phyloP scores from a whole-genome alignment of 192 early-diverging fungal species.

The Linnemannia hyalina region DNA sequence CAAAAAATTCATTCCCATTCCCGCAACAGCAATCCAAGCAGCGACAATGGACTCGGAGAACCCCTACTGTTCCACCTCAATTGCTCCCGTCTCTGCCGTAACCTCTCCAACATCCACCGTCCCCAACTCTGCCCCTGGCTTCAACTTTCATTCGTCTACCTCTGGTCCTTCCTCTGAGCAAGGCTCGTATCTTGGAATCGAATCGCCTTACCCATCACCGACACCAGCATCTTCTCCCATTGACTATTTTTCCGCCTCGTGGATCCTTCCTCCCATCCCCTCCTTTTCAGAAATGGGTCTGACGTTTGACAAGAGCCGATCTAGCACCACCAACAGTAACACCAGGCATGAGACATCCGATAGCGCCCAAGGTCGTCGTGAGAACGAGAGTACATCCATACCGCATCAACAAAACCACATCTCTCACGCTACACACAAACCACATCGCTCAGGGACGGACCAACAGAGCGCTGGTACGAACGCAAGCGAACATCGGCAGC shows the following conservation, averaged over 20 bases:
- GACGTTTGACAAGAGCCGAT: constrained; percentile 30
- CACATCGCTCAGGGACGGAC: constrained; percentile 6
- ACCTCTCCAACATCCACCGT: neutral
- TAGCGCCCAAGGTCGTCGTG: neutral
- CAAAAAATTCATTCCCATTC: neutral
- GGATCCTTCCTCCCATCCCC: constrained; percentile 40
- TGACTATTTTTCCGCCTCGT: constrained; percentile 26
- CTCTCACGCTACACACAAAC: neutral
- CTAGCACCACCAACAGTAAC: neutral
- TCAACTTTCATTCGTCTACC: neutral
- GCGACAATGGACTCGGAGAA: neutral
- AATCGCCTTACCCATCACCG: constrained; percentile 10
- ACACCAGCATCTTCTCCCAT: constrained; percentile 19
- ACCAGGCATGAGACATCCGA: neutral
- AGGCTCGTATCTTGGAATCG: neutral
- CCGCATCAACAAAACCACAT: neutral
- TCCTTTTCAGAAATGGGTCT: constrained; percentile 46
- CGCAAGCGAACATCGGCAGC: neutral
- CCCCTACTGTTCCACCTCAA: neutral
- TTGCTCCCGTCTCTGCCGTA: constrained; percentile 3
- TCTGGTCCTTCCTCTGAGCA: neutral
- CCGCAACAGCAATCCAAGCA: neutral
- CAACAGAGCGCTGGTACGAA: neutral
- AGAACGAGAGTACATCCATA: neutral
- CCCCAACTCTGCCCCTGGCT: neutral